Evolutionary conservation across 306 rosid genomes (phyloP).

Genomic region (Abrus precatorius): DNA sequence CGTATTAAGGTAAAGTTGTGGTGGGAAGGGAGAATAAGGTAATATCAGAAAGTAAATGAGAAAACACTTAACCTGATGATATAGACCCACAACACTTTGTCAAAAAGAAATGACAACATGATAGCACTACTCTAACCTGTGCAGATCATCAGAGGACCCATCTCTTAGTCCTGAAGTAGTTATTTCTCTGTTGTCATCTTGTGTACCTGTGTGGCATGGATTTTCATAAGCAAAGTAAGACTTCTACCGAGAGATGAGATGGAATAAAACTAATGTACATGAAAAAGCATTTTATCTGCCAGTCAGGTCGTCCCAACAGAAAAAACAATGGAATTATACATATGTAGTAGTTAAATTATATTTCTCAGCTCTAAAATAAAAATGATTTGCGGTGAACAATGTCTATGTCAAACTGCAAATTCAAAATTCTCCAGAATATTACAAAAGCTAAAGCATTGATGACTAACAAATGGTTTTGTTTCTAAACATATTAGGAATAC

Average conservation of each 20-base stretch:
- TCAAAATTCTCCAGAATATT: conserved; percentile 24
- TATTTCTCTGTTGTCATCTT: conserved; percentile 52
- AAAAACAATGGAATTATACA: conserved; percentile 25
- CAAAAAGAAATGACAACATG: conserved; percentile 30
- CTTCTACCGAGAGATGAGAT: neutral
- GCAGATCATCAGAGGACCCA: conserved; percentile 51
- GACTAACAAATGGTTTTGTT: conserved; percentile 26
- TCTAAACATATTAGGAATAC: conserved; percentile 11
- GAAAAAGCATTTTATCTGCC: conserved; percentile 27
- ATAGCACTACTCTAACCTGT: conserved; percentile 60
- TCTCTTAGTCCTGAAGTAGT: conserved; percentile 50
- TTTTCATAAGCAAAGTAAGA: conserved; percentile 45
- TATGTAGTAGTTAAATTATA: conserved; percentile 9
- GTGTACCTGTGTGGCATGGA: conserved; percentile 54
- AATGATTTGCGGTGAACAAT: neutral
- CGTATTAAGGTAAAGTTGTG: neutral
- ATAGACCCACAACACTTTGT: conserved; percentile 5
- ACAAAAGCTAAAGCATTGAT: conserved; percentile 13
- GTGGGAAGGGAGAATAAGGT: conserved; percentile 1
- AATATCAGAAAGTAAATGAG: conserved; percentile 27
- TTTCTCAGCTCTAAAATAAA: conserved; percentile 33
- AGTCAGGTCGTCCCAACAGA: conserved; percentile 30
- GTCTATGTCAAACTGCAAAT: conserved; percentile 19
- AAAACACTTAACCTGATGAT: conserved; percentile 23
- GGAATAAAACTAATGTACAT: conserved; percentile 32